Conservation (phyloP, 805 yeast genomes). For the Naumovozyma castellii region DNA sequence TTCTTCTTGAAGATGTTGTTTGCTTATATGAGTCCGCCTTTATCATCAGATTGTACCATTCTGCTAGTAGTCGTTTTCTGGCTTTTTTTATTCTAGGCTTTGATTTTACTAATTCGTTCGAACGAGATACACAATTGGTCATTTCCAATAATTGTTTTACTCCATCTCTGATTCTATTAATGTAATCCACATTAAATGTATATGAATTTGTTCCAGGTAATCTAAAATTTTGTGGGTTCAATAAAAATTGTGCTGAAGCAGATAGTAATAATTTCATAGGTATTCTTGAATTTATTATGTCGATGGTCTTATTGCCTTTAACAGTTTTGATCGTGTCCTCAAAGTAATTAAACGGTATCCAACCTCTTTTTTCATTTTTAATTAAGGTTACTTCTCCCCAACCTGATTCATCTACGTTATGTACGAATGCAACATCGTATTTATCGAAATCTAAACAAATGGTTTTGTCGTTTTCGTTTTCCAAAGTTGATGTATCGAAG, state of each 20-base stretch:
- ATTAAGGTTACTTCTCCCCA: slow-evolving; percentile 81
- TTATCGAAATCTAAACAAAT: slow-evolving; percentile 65
- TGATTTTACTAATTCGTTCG: slow-evolving; percentile 57
- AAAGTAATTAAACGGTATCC: slow-evolving; percentile 83
- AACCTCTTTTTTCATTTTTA: slow-evolving; percentile 56
- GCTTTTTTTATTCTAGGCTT: slow-evolving; percentile 52
- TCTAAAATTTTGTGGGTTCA: too few species aligned
- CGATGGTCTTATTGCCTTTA: slow-evolving; percentile 1
- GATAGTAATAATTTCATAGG: slow-evolving; percentile 49
- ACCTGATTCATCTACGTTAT: slow-evolving; percentile 69
- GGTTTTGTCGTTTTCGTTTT: slow-evolving; percentile 55
- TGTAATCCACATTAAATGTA: slow-evolving; percentile 40
- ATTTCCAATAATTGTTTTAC: slow-evolving; percentile 53
- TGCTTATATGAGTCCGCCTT: slow-evolving; percentile 69
- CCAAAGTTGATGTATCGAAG: slow-evolving; percentile 49
- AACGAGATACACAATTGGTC: slow-evolving; percentile 67
- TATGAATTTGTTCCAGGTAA: too few species aligned
- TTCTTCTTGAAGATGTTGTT: slow-evolving; percentile 46
- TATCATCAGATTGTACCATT: slow-evolving; percentile 71
- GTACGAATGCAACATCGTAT: slow-evolving; percentile 67
- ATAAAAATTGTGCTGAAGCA: slow-evolving; percentile 56
- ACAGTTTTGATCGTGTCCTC: slow-evolving; percentile 34
- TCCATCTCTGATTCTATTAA: slow-evolving; percentile 66
- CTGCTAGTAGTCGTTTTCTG: slow-evolving; percentile 62
- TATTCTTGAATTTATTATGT: slow-evolving; percentile 30